Conservation (phyloP, 2,329 filamentous ascomycete species). For the Paecilomyces sp. region DNA sequence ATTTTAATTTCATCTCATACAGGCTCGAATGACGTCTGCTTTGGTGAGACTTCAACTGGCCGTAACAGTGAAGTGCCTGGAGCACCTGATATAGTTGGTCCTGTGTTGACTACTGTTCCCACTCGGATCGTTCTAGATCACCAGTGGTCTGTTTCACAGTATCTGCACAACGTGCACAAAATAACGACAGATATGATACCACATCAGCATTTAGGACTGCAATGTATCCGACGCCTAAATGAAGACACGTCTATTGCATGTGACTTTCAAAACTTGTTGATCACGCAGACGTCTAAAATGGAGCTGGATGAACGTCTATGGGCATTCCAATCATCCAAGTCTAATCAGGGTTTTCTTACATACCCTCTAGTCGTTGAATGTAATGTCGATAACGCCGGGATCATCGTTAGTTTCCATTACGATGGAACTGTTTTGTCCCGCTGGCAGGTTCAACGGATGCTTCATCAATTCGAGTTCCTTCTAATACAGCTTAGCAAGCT, state of each 20-base stretch:
- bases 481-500: conserved; percentile 25
- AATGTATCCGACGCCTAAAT: conserved; percentile 48
- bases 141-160: conserved; percentile 36
- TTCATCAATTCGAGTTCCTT: conserved; percentile 43
- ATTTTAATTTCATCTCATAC: conserved; percentile 45
- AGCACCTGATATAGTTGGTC: conserved; percentile 44
- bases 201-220: conserved; percentile 56
- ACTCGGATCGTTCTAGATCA: conserved; percentile 34
- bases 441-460: conserved; percentile 46
- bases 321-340: conserved; percentile 40
- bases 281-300: conserved; percentile 30
- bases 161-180: conserved; percentile 51
- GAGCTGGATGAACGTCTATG: conserved; percentile 19
- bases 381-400: conserved; percentile 46
- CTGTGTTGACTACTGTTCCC: conserved; percentile 26
- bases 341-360: conserved; percentile 50
- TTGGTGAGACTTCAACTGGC: conserved; percentile 49
- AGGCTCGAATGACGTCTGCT: conserved; percentile 41
- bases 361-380: conserved; percentile 62
- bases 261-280: conserved; percentile 41
- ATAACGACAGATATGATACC: conserved; percentile 52
- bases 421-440: conserved; percentile 53
- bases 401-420: conserved; percentile 57
- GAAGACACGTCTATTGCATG: conserved; percentile 38
- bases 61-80: conserved; percentile 45